These are phyloP conservation scores for Avena eriantha DNA, from an alignment of 176 grass and related monocot genomes.

Conservation along the genomic window DNA sequence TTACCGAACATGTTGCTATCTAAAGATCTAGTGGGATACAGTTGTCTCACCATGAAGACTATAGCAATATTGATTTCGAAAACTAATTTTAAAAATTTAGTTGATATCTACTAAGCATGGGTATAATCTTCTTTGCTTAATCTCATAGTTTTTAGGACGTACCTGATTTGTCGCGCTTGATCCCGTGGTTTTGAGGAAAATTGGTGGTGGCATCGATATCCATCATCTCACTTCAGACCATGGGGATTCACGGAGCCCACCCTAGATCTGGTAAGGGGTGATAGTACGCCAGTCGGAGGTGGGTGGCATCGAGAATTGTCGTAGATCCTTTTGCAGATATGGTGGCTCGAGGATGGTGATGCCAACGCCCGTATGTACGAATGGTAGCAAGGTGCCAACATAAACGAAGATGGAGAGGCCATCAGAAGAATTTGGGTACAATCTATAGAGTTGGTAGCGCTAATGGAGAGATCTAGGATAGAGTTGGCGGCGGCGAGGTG, in stretches of 20 bases:
- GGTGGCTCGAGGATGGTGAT: not conserved
- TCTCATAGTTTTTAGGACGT: not conserved
- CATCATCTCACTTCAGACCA: not conserved
- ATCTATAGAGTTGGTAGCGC: not conserved
- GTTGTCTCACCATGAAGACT: not conserved
- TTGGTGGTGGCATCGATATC: not conserved
- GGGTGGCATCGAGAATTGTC: not conserved
- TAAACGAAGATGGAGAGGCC: not conserved
- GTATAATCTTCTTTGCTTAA: not conserved
- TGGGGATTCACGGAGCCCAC: not conserved
- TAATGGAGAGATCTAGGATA: not conserved
- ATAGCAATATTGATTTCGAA: not conserved
- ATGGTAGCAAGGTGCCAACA: not conserved
- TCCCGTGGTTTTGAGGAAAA: not conserved
- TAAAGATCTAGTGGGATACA: not conserved
- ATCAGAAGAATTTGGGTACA: not conserved
- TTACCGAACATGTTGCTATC: not conserved
- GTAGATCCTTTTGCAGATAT: not conserved
- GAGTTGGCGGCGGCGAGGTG: too few species aligned
- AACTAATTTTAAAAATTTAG: not conserved
- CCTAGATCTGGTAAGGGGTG: not conserved
- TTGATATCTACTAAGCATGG: not conserved
- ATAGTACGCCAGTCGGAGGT: not conserved
- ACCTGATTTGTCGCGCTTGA: not conserved
- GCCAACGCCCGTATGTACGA: accelerated